Base-by-base conservation (phyloP, 176 grass and related monocot genomes). In the Phyllostachys edulis region DNA sequence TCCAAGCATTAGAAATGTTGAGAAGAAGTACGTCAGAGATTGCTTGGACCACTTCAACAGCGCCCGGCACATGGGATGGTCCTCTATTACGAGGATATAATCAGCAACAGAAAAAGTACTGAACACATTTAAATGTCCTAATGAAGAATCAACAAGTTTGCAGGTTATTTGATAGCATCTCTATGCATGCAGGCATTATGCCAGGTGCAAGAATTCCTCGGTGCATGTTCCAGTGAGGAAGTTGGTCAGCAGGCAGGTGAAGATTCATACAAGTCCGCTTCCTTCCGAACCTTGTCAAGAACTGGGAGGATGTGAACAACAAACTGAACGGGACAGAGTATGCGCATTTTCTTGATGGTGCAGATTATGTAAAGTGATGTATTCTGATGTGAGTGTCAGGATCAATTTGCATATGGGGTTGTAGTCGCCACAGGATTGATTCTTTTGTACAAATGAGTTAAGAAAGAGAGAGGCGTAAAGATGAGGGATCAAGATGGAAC, bases 21-120 rank as follows among this genome's bases (percentile, higher is more conserved):
- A n/a, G n/a, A n/a, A 98, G 77, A 95, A 85, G 69, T 73, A 78
- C 75, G 87, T 98, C 40, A 78, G 82, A 78, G 87, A 98, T 65
- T 90, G 89, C 59, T 87, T 95, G 80, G 82, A 87, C 66, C 56
- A 82, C 72, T 93, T 93, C 84, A 88, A 82, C 65, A 91, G 77
- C 40, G 85, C 76, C 4, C 85, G 93, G 0, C 93, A 87, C 83
- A n/a, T n/a, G n/a, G n/a, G n/a, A 93, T 89, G 87, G 24, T 93
- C 69, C 76, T 98, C 57, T 95, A 93, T 59, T 98, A 98, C 20
- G 96, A 98, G 87, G 93, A 98, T 65, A 90, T 98, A 82, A 44
- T 93, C 78, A 18, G 75, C 67, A 88, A 92, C 32, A 66, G 44
- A n/a, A 71, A 90, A 93, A 85, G 96, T 98, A 87, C 32, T 20